phyloP scores from a whole-genome alignment of 768 basidiomycete species.

The Boletus vinaceobasis region DNA sequence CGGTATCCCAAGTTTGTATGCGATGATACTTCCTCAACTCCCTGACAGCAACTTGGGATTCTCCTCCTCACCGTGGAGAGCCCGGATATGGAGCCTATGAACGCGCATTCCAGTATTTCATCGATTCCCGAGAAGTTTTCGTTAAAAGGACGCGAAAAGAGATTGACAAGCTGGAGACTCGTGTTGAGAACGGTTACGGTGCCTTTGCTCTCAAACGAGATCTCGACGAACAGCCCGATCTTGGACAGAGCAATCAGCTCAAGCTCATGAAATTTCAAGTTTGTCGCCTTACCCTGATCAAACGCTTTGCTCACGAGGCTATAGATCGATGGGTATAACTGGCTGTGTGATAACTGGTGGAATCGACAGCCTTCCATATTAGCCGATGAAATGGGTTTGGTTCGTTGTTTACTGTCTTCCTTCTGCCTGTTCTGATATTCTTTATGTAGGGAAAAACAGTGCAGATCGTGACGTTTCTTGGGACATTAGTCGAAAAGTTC shows the following conservation, averaged over 20 bases:
- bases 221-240: conserved; percentile 49
- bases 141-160: conserved; percentile 49
- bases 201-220: conserved; percentile 42
- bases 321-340: conserved; percentile 78
- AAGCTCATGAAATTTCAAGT: conserved; percentile 90
- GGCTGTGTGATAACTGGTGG: conserved; percentile 89
- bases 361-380: conserved; percentile 80
- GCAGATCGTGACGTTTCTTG: conserved; percentile 84
- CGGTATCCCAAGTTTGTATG: conserved; percentile 17
- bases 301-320: conserved; percentile 4
- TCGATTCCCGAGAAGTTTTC: conserved; percentile 57
- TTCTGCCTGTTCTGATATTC: conserved; percentile 5
- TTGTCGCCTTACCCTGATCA: conserved; percentile 17
- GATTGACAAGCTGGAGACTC: conserved; percentile 45
- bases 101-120: conserved; percentile 62
- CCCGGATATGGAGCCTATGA: conserved; percentile 61
- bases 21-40: background rate
- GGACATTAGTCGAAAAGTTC: conserved; percentile 52
- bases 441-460: conserved; percentile 78
- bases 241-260: conserved; percentile 62
- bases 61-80: conserved; percentile 66
- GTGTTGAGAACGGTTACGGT: conserved; percentile 56
- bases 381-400: conserved; percentile 97
- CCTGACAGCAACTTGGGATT: conserved; percentile 82
- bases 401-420: conserved; percentile 30